Evolutionary conservation across 2,329 filamentous ascomycete species (phyloP).

Genomic region (Trichoderma brevicompactum): DNA sequence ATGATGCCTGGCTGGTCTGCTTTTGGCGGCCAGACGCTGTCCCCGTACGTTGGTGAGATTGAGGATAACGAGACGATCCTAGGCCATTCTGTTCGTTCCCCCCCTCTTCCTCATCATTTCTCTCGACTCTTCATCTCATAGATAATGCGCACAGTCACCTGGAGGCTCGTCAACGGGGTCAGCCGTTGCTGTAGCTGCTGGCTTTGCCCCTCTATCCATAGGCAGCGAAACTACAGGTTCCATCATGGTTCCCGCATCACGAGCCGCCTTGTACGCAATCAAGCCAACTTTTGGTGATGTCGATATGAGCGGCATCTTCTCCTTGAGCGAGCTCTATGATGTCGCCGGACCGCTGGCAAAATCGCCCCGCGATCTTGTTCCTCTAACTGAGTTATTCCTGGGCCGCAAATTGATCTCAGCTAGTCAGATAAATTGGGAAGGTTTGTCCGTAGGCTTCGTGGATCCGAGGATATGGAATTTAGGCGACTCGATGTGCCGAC

Average conservation of each 20-base stretch:
- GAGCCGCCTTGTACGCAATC: too few relatives aligned
- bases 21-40: constrained; percentile 36
- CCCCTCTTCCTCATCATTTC: not conserved
- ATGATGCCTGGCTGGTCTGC: constrained; percentile 27
- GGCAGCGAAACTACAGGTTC: not conserved
- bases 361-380: too few relatives aligned
- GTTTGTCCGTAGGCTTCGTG: too few relatives aligned
- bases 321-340: too few relatives aligned
- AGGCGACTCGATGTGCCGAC: too few relatives aligned
- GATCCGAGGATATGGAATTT: too few relatives aligned
- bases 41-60: constrained; percentile 36
- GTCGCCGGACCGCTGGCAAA: too few relatives aligned
- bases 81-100: constrained; percentile 29
- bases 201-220: constrained; percentile 23
- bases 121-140: not conserved
- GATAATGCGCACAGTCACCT: constrained; percentile 12
- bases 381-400: too few relatives aligned
- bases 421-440: too few relatives aligned
- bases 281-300: too few relatives aligned
- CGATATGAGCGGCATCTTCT: too few relatives aligned
- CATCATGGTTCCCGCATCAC: not conserved
- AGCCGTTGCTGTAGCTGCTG: constrained; percentile 22
- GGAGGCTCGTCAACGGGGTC: constrained; percentile 27
- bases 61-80: constrained; percentile 28
- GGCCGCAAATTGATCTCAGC: too few relatives aligned